A percentile compares a stretch with the other conserved stretches of the same genome.
Conservation (phyloP, 306 rosid genomes). For the Erythrophleum fordii region DNA sequence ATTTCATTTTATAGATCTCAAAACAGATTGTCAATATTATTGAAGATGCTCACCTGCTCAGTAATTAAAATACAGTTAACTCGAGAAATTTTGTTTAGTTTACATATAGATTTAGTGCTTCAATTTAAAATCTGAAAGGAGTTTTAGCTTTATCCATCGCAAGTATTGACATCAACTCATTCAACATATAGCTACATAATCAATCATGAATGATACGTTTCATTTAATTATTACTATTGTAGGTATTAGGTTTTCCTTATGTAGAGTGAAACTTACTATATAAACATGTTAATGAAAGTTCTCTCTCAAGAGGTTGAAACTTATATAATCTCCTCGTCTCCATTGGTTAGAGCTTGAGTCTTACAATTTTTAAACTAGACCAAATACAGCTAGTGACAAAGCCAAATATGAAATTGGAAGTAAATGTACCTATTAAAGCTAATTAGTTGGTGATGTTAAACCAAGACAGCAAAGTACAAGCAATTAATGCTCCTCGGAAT, state of each 20-base stretch:
- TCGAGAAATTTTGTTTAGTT: neutral
- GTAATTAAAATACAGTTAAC: neutral
- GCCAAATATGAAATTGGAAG: too few relatives aligned
- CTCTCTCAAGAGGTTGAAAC: constrained; percentile 8
- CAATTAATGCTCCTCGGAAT: too few relatives aligned
- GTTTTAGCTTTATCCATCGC: neutral
- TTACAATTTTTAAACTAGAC: too few relatives aligned
- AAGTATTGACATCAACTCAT: neutral
- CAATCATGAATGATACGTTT: neutral
- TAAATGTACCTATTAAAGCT: too few relatives aligned
- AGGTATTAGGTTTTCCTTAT: neutral
- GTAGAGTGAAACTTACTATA: neutral
- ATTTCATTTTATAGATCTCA: neutral
- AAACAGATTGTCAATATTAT: neutral
- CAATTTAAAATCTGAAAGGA: neutral
- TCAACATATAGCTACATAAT: neutral
- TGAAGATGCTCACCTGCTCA: neutral
- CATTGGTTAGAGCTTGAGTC: too few relatives aligned
- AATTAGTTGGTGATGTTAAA: neutral
- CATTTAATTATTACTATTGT: neutral
- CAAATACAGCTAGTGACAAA: too few relatives aligned
- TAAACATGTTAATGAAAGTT: neutral
- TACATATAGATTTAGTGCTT: neutral
- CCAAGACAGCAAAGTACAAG: neutral
- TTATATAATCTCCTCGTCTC: neutral